These are phyloP conservation scores for Xylaria acuta DNA, from an alignment of 495 filamentous ascomycete genomes.

Conservation along the genomic window DNA sequence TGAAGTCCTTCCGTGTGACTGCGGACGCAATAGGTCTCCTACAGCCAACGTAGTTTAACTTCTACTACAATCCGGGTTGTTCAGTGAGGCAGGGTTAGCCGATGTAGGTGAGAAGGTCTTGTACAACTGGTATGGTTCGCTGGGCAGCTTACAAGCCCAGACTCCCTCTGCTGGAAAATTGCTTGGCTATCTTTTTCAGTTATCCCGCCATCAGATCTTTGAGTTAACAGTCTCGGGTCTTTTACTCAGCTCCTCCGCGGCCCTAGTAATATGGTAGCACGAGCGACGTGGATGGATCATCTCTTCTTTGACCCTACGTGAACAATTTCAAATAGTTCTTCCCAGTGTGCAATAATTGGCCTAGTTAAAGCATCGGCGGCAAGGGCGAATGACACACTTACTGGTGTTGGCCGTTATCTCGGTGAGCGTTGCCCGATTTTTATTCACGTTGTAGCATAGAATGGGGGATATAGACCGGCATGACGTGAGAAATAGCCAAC, in stretches of 20 bases:
- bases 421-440: background rate
- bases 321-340: background rate
- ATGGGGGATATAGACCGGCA: background rate
- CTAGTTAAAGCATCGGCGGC: background rate
- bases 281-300: background rate
- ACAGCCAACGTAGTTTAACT: background rate
- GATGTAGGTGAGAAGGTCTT: background rate
- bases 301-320: background rate
- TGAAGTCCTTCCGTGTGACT: background rate
- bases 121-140: background rate
- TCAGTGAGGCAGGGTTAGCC: background rate
- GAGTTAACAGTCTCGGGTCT: background rate
- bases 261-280: background rate
- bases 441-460: background rate
- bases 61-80: background rate
- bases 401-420: background rate
- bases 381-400: background rate
- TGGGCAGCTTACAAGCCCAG: background rate
- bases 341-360: background rate
- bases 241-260: background rate
- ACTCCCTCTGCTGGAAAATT: background rate
- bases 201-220: background rate
- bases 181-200: background rate
- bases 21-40: background rate
- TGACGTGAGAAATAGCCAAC: background rate